These are phyloP conservation scores for Magnusiomyces tetraspermus DNA, from an alignment of 1,139 yeast species.

Conservation along the genomic window DNA sequence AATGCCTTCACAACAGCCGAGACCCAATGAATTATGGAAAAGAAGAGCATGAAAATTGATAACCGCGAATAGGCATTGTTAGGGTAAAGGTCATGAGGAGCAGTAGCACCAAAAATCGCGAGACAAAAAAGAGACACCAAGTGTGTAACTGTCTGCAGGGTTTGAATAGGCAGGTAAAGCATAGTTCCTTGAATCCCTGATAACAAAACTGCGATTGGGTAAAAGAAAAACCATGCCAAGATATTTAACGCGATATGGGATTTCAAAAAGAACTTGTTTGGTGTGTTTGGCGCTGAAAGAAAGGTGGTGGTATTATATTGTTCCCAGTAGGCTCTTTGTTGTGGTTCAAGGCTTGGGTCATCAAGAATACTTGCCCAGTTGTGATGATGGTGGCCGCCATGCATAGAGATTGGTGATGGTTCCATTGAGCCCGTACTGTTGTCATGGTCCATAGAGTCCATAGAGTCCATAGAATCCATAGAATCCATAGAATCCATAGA, in stretches of 20 bases:
- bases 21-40: conserved; percentile 45
- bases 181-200: conserved; percentile 45
- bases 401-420: conserved; percentile 30
- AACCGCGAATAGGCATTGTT: conserved; percentile 56
- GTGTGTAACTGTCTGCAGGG: conserved; percentile 41
- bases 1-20: conserved; percentile 42
- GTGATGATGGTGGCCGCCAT: conserved; percentile 22
- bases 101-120: conserved; percentile 49
- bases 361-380: conserved; percentile 69
- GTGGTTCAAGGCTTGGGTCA: conserved; percentile 52
- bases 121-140: conserved; percentile 48
- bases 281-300: conserved; percentile 39
- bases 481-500: neutral
- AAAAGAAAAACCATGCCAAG: conserved; percentile 44
- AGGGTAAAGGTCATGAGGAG: conserved; percentile 64
- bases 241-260: conserved; percentile 46
- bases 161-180: conserved; percentile 50
- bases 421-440: conserved; percentile 14
- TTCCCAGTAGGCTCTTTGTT: conserved; percentile 72
- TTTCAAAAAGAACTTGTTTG: conserved; percentile 45
- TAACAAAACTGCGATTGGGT: conserved; percentile 62
- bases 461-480: too few species aligned
- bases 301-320: conserved; percentile 72
- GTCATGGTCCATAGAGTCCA: neutral
- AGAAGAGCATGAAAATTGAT: conserved; percentile 49